Conservation (phyloP, 768 basidiomycete species). For the Amanita brunnescens region DNA sequence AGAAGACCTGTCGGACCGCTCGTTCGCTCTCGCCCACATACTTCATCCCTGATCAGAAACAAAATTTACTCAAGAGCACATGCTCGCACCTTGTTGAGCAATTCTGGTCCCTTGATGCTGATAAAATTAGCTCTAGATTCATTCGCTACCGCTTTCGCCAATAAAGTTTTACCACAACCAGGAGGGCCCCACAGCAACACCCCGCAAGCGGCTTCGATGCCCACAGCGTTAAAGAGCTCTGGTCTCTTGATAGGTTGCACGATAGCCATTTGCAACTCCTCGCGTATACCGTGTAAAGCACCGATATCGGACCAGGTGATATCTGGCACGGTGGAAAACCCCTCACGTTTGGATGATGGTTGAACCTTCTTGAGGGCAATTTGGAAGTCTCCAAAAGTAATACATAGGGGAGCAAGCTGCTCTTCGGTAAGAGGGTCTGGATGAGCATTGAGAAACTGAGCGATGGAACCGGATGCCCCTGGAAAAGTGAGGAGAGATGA, state of each 20-base stretch:
- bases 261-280: slow-evolving; percentile 95
- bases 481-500: slow-evolving; percentile 15
- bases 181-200: slow-evolving; percentile 99
- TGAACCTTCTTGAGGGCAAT: slow-evolving; percentile 83
- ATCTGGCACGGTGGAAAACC: slow-evolving; percentile 94
- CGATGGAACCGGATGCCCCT: slow-evolving; percentile 58
- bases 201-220: slow-evolving; percentile 87
- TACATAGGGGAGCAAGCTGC: slow-evolving; percentile 75
- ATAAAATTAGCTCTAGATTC: slow-evolving; percentile 96
- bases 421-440: slow-evolving; percentile 68
- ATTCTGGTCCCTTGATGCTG: slow-evolving; percentile 93
- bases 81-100: slow-evolving; percentile 81
- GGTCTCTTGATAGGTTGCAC: slow-evolving; percentile 91
- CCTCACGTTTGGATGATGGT: slow-evolving; percentile 95
- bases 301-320: slow-evolving; percentile 95
- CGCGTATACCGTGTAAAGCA: slow-evolving; percentile 76
- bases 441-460: slow-evolving; percentile 83
- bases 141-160: slow-evolving; percentile 98
- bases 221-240: slow-evolving; percentile 80
- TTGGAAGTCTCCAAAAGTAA: slow-evolving; percentile 74
- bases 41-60: slow-evolving; percentile 27
- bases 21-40: slow-evolving; percentile 97
- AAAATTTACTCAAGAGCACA: neutral
- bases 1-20: slow-evolving; percentile 91
- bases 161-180: slow-evolving; percentile 93